phyloP scores from a whole-genome alignment of 768 basidiomycete species.

The Coprinopsis cinerea region DNA sequence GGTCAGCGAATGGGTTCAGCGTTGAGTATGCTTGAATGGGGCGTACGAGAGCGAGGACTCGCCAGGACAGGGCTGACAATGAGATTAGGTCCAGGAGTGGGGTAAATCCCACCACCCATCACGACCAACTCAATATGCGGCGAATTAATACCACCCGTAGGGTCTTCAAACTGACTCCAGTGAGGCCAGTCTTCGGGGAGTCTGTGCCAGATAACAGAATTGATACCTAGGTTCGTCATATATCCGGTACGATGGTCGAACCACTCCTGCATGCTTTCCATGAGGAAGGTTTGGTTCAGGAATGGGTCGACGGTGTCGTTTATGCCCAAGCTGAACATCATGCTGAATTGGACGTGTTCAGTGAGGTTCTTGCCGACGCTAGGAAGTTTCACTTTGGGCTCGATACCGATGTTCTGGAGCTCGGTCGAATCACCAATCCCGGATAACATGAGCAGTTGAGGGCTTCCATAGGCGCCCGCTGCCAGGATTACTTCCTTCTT shows the following conservation, averaged over 20 bases:
- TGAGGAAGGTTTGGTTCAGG: background rate
- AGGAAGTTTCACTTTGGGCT: too few species aligned
- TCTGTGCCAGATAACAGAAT: slow-evolving; percentile 26
- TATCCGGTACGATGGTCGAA: slow-evolving; percentile 19
- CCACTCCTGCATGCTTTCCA: slow-evolving; percentile 6
- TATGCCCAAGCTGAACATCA: too few species aligned
- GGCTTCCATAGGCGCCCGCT: too few species aligned
- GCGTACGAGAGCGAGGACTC: slow-evolving; percentile 8
- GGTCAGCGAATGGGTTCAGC: too few species aligned
- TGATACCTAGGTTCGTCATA: slow-evolving; percentile 23
- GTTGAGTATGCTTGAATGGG: background rate
- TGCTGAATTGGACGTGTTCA: too few species aligned
- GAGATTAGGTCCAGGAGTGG: slow-evolving; percentile 2
- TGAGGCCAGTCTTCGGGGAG: slow-evolving; percentile 24
- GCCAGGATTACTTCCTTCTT: too few species aligned
- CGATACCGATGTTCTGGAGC: too few species aligned
- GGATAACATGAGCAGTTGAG: too few species aligned
- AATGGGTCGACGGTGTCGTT: too few species aligned
- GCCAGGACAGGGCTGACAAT: background rate
- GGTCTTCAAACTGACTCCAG: slow-evolving; percentile 14
- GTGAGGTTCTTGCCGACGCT: too few species aligned
- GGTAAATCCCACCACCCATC: slow-evolving; percentile 5
- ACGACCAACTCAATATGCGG: slow-evolving; percentile 14
- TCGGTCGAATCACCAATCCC: too few species aligned
- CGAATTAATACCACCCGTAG: slow-evolving; percentile 13